phyloP scores from a whole-genome alignment of 2,329 filamentous ascomycete species.

The Scopulariopsis brevicaulis region DNA sequence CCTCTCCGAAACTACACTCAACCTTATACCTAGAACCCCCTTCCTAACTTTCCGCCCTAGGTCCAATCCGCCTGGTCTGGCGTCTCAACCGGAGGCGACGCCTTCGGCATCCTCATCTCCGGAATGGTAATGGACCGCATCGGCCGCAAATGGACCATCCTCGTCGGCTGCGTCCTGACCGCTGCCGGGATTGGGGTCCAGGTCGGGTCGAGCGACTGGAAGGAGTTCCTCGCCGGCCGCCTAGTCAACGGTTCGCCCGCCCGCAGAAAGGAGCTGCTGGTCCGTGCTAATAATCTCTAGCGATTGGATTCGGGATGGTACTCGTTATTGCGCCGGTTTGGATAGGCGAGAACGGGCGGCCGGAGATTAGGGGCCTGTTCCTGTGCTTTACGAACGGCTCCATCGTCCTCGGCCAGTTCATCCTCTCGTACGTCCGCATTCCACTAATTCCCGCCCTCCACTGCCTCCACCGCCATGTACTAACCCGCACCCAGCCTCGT shows the following conservation, averaged over 20 bases:
- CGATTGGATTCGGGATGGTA: conserved; percentile 21
- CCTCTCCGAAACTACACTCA: background rate
- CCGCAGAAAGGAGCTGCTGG: background rate
- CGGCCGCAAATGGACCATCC: conserved; percentile 17
- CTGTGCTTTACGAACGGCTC: conserved; percentile 24
- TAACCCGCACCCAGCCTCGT: background rate
- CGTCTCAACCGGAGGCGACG: conserved; percentile 7
- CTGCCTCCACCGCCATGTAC: background rate
- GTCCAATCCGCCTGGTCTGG: conserved; percentile 15
- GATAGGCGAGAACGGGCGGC: conserved; percentile 23
- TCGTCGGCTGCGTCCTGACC: conserved; percentile 14
- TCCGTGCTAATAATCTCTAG: conserved; percentile 2
- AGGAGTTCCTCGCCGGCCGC: conserved; percentile 15
- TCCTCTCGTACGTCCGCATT: conserved; percentile 5
- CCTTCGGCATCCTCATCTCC: conserved; percentile 14
- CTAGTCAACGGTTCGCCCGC: conserved; percentile 9
- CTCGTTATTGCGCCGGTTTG: conserved; percentile 23
- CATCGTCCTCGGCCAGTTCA: conserved; percentile 23
- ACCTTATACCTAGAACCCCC: background rate
- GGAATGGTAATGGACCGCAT: conserved; percentile 18
- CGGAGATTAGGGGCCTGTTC: conserved; percentile 23
- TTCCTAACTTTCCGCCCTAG: conserved; percentile 15
- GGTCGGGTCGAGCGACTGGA: conserved; percentile 15
- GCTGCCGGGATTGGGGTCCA: conserved; percentile 17
- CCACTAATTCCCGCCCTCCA: background rate